Base-by-base conservation (phyloP, 2,329 filamentous ascomycete genomes). In the Metarhizium sp. region DNA sequence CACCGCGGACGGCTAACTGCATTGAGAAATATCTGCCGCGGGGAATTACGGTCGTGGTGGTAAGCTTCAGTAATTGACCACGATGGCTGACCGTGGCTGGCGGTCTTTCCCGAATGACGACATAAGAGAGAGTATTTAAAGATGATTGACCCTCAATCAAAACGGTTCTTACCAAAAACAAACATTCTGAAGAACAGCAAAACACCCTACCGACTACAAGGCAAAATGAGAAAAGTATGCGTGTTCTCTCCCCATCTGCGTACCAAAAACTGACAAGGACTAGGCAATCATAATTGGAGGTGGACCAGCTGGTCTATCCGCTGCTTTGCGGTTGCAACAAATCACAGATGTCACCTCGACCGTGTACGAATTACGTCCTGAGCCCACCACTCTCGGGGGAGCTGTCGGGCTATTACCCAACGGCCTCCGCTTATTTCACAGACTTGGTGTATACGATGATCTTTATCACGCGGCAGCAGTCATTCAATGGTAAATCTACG, bases 381-480 rank as follows among this genome's bases (percentile, higher is more conserved):
- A 57, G 20, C 57, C 57, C 14, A 55, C 55, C 4, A 59, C 57
- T 2, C 25, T 55, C 7, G 57, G 57, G 6, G 57, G 57, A 16
- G 55, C 55, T 13, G 51, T 59, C 38, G 57, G 57, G 18, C 57
- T 59, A 25, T 32, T 57, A 83, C 13, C 88, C 87, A 66, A 88
- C 84, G 2, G 82, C 79, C 4, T 85, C 84, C 25, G 85, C 84
- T 46, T 85, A 82, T 2, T 87, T 79, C 64, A 80, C 82, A 2
- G 85, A 84, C 7, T 86, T 81, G 0, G 81, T 81, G 0, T 85
- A 82, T 16, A 85, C 87, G 71, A 85, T 79, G 68, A 81, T 76
- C 57, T 81, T 18, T 88, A 86, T 69, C 77, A 7, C 34, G 40
- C 3, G 57, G 77, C 50, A 78, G 86, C 63, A 85, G 85, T 16